Base-by-base conservation (phyloP, 192 early-diverging fungal genomes). In the Phycomyces blakesleeanus region DNA sequence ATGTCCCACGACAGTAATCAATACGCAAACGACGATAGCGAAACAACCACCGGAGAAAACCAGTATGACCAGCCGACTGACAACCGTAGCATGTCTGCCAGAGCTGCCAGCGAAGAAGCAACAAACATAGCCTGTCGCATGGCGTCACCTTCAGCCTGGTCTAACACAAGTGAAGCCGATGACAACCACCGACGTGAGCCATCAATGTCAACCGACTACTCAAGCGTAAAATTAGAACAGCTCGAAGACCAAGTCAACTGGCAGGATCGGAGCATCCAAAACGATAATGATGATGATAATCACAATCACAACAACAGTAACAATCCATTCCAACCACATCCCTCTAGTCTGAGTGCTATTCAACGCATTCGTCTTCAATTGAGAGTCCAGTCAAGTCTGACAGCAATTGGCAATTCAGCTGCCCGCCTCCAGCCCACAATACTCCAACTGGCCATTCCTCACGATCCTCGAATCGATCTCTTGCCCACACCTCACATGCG, bases 381-480 rank as follows among this genome's bases (percentile, higher is more conserved):
- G 18, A 56, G 73, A 8, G 49, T 69, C 11, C 73, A 75, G 29
- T 57, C 51, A 9, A 55, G 61, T 1, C 64, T 70, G 20, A 37
- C 59, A 9, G 51, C 42, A 40, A 55, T 62, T 29, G 59, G 63
- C 1, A 52, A 67, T 40, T 58, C 68, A 12, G 65, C 49, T 21
- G 38, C 56, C 4, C 54, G 64, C 12, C 50, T 70, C 5, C 74
- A 69, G 51, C 68, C 74, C 11, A 65, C 68, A 1, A 73, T 73
- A 1, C 41, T 73, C 1, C 71, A 73, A 24, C 40, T 76, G 8
- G 64, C 68, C 5, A 71, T 76, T 55, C 74, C 74, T 3, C 74
- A 76, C 18, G 74, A 76, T 51, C 69, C 74, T 26, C 65, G 74
- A 12, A 76, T 76, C 34, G 74, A 76, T n/a, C 49, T 70, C 21